Conservation (phyloP, 495 filamentous ascomycete species). For the Trichocladium antarcticum region DNA sequence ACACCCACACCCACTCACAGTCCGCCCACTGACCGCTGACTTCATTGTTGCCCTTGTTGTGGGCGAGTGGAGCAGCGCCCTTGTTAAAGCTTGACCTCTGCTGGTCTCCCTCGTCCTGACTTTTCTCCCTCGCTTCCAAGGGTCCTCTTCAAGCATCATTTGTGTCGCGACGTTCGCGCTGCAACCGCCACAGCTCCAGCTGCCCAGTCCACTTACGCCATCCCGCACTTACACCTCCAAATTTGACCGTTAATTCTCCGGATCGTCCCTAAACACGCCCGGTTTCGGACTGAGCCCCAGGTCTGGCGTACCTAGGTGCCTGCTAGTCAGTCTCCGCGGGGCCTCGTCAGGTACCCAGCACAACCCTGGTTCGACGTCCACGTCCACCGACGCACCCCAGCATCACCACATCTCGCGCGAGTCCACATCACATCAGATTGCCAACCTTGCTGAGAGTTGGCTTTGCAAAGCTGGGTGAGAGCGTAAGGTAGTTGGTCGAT, state of each 20-base stretch:
- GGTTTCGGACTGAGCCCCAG: constrained; percentile 11
- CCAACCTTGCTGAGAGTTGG: too few relatives aligned
- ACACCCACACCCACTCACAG: constrained; percentile 7
- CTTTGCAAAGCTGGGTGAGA: too few relatives aligned
- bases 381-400: too few relatives aligned
- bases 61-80: constrained; percentile 2
- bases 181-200: not conserved
- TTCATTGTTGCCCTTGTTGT: constrained; percentile 13
- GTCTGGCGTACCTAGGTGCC: not conserved
- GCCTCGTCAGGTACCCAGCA: constrained; percentile 1
- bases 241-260: constrained; percentile 29
- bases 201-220: not conserved
- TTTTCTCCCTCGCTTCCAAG: not conserved
- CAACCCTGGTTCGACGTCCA: not conserved
- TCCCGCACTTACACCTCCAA: constrained; percentile 22
- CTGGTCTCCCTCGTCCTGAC: constrained; percentile 2
- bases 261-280: constrained; percentile 19
- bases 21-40: constrained; percentile 16
- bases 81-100: constrained; percentile 15
- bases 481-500: too few relatives aligned
- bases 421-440: constrained; percentile 9
- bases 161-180: not conserved
- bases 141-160: not conserved
- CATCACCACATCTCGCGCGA: constrained; percentile 18
- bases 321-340: constrained; percentile 3